These are phyloP conservation scores for Eragrostis tef DNA, from an alignment of 202 grass and related monocot species.

Conservation along the genomic window DNA sequence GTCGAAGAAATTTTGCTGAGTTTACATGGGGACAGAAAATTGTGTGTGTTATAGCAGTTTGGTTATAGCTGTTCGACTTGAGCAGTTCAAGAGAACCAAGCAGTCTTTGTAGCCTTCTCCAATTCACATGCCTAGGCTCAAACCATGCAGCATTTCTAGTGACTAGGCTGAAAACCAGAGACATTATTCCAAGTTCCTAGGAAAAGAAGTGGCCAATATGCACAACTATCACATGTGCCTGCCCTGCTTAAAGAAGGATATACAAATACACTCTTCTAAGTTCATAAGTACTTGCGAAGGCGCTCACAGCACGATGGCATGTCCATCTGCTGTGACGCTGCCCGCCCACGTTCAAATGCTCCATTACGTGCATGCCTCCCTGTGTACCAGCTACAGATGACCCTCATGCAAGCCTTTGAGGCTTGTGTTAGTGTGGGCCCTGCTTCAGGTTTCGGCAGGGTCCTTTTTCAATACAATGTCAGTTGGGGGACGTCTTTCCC, in stretches of 20 bases:
- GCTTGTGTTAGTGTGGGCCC: too few species aligned
- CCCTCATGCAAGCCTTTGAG: too few species aligned
- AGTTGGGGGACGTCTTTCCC: too few species aligned
- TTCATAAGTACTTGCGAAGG: too few species aligned
- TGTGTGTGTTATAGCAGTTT: not conserved
- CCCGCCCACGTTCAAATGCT: too few species aligned
- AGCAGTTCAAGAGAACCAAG: not conserved
- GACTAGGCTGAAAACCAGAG: not conserved
- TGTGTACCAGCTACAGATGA: too few species aligned
- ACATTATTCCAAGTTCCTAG: constrained; percentile 21
- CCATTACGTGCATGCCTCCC: too few species aligned
- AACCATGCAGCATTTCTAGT: not conserved
- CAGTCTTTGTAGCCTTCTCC: not conserved
- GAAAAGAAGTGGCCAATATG: not conserved
- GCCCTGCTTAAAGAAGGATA: not conserved
- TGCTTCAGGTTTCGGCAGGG: too few species aligned
- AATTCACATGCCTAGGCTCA: not conserved
- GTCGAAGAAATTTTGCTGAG: not conserved
- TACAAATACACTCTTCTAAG: constrained; percentile 2
- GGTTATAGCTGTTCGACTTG: not conserved
- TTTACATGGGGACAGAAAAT: not conserved
- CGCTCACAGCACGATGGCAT: too few species aligned
- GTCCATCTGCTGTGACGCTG: too few species aligned
- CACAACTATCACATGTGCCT: not conserved
- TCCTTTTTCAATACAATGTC: too few species aligned